Base-by-base conservation (phyloP, 345 rosid genomes). In the Hibiscus trionum region DNA sequence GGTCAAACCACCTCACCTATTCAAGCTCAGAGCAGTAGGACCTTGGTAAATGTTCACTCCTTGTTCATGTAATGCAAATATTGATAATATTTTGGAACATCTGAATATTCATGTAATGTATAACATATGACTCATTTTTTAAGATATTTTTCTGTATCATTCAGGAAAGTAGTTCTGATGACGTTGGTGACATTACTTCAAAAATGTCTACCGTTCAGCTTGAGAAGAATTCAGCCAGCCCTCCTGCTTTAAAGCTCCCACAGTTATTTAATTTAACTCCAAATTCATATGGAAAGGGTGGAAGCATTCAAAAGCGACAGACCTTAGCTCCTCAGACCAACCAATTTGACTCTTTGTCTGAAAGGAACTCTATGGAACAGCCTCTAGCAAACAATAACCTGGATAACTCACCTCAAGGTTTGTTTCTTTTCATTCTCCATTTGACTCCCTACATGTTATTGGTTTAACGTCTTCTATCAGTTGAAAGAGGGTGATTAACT, bases 231-330 rank as follows among this genome's bases (percentile, higher is more conserved):
- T 87, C 93, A 58, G 86, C 91, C 50, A 83, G 87, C 65, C 77
- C 94, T 67, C 86, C 90, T 47, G 84, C 99, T 27, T 75, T 95
- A 79, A 95, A 90, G 82, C 91, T 95, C 39, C 99, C 99, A n/a
- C 97, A 95, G 73, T 80, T 95, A 73, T 95, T 95, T 86, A 84
- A 86, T 82, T 86, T 87, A 82, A 89, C 97, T 39, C 97, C 98
- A 73, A 95, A 83, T 82, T 88, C 98, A 47, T 91, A 93, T 59
- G 91, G 93, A 68, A 95, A 88, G 81, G 84, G 86, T 53, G 92
- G 88, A 77, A 90, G 83, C 78, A 57, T 82, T 72, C 99, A 90
- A 80, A 95, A 86, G 82, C 90, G 90, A 72, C 90, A 86, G 8
- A 66, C 83, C 60, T 29, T 78, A 79, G 85, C 76, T 75, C 61